Percentiles rank a stretch among this genome's conserved stretches.
Evolutionary conservation across 495 filamentous ascomycete genomes (phyloP).

Genomic region (Neurospora africana): DNA sequence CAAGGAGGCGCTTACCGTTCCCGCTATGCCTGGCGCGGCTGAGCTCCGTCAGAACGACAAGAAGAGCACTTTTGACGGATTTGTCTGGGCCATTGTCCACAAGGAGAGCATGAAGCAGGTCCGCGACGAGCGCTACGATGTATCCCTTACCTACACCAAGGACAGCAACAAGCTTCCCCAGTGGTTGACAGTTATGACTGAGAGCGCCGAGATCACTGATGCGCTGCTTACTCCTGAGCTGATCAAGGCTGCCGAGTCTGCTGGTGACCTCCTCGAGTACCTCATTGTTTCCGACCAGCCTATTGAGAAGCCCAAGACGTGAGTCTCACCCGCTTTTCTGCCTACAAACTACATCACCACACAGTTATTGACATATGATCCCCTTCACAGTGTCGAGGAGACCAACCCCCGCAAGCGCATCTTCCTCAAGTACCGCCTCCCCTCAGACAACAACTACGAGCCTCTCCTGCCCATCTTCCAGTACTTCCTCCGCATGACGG

Average conservation of each 20-base stretch:
- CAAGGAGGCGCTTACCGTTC: slow-evolving; percentile 64
- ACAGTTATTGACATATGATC: slow-evolving; percentile 11
- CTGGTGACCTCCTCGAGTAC: slow-evolving; percentile 76
- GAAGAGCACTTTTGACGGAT: slow-evolving; percentile 77
- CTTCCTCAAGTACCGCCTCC: slow-evolving; percentile 62
- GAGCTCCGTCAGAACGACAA: slow-evolving; percentile 45
- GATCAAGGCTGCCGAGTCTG: slow-evolving; percentile 65
- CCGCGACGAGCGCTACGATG: slow-evolving; percentile 87
- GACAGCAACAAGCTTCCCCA: slow-evolving; percentile 81
- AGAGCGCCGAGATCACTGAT: slow-evolving; percentile 93
- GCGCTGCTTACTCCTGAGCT: slow-evolving; percentile 73
- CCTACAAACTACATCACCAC: background rate
- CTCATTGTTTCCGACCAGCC: slow-evolving; percentile 88
- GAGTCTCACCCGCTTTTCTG: slow-evolving; percentile 21
- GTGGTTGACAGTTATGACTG: slow-evolving; percentile 92
- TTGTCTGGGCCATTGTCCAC: slow-evolving; percentile 92
- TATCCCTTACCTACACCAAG: slow-evolving; percentile 83
- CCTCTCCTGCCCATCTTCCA: slow-evolving; percentile 64
- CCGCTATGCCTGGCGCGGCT: slow-evolving; percentile 43
- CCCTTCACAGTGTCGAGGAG: slow-evolving; percentile 61
- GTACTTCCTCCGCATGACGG: slow-evolving; percentile 75
- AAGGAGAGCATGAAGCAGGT: slow-evolving; percentile 87
- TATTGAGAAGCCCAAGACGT: slow-evolving; percentile 80
- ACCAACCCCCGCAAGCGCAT: slow-evolving; percentile 77
- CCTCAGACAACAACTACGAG: slow-evolving; percentile 53